Evolutionary conservation across 768 basidiomycete genomes (phyloP).

Genomic region (Fibroporia radiculosa): DNA sequence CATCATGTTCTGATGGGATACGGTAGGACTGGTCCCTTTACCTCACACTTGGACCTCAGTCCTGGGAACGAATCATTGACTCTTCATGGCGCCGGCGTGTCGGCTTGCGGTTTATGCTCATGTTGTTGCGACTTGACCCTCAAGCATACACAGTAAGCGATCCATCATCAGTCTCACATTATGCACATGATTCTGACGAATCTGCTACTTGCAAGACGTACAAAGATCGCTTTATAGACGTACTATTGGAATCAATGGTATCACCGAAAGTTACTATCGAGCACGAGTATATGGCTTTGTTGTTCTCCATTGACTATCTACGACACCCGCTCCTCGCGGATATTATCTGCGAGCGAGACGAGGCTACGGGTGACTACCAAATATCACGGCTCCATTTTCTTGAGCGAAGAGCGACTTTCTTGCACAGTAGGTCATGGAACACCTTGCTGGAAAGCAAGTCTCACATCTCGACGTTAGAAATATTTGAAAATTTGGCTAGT

Average conservation of each 20-base stretch:
- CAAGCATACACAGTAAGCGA: constrained; percentile 47
- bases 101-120: constrained; percentile 54
- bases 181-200: background rate
- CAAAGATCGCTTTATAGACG: constrained; percentile 43
- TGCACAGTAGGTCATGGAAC: constrained; percentile 34
- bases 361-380: constrained; percentile 10
- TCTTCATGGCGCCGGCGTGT: constrained; percentile 46
- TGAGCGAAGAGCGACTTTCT: constrained; percentile 28
- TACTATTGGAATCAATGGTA: constrained; percentile 46
- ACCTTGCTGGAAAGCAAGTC: background rate
- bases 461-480: constrained; percentile 26
- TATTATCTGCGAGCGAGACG: constrained; percentile 19
- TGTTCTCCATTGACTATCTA: constrained; percentile 53
- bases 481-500: constrained; percentile 36
- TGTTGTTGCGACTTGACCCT: constrained; percentile 50
- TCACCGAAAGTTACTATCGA: constrained; percentile 43
- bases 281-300: constrained; percentile 45
- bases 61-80: constrained; percentile 49
- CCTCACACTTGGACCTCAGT: constrained; percentile 42
- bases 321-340: constrained; percentile 43
- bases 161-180: background rate
- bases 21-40: constrained; percentile 56
- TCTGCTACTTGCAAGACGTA: constrained; percentile 28
- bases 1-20: background rate
- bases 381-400: constrained; percentile 20